phyloP scores from a whole-genome alignment of 805 yeast species.

The Brettanomyces nanus region DNA sequence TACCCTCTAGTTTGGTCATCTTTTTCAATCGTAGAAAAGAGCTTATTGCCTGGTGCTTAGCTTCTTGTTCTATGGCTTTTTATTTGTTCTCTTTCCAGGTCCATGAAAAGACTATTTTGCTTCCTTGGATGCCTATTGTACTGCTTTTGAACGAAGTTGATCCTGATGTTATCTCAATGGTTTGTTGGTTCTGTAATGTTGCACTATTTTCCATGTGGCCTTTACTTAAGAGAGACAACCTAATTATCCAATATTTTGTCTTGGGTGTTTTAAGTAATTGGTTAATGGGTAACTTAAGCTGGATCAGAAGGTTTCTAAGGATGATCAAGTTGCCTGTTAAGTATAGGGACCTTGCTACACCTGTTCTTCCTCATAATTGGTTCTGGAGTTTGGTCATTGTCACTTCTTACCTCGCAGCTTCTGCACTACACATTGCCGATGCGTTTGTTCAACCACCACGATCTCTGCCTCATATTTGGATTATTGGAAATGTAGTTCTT shows the following conservation, averaged over 20 bases:
- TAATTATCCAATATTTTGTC: slow-evolving; percentile 63
- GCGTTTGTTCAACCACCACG: slow-evolving; percentile 41
- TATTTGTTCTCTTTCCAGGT: slow-evolving; percentile 91
- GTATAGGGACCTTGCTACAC: slow-evolving; percentile 21
- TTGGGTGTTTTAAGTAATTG: slow-evolving; percentile 63
- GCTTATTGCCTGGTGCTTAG: slow-evolving; percentile 62
- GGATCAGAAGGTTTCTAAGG: slow-evolving; percentile 35
- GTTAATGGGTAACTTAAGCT: slow-evolving; percentile 61
- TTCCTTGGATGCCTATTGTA: slow-evolving; percentile 82
- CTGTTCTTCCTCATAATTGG: slow-evolving; percentile 39
- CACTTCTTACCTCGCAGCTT: slow-evolving; percentile 44
- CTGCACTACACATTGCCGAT: slow-evolving; percentile 48
- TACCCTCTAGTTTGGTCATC: slow-evolving; percentile 47
- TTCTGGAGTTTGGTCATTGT: slow-evolving; percentile 45
- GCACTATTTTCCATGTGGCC: slow-evolving; percentile 88
- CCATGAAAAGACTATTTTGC: slow-evolving; percentile 85
- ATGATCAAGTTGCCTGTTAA: slow-evolving; percentile 15
- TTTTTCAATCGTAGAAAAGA: slow-evolving; percentile 43
- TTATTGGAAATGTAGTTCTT: slow-evolving; percentile 60
- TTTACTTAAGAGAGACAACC: slow-evolving; percentile 64
- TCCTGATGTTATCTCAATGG: slow-evolving; percentile 56
- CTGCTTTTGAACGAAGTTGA: slow-evolving; percentile 51
- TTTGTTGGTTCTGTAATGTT: slow-evolving; percentile 81
- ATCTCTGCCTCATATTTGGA: slow-evolving; percentile 78
- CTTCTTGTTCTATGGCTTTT: slow-evolving; percentile 81